Evolutionary conservation across 805 yeast species (phyloP).

Genomic region (Scheffersomyces lignosus): DNA sequence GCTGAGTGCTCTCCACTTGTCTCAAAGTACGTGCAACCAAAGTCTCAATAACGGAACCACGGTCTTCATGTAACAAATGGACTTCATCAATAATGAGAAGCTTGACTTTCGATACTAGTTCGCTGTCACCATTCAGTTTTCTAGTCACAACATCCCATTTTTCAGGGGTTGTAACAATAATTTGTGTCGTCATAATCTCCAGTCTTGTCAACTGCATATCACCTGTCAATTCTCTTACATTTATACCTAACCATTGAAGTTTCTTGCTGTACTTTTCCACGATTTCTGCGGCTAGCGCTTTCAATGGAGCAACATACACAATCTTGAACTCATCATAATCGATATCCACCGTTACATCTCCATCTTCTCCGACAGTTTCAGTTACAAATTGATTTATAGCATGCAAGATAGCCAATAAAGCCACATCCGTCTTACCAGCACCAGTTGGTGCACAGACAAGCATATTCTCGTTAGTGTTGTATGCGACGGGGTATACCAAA

Average conservation of each 20-base stretch:
- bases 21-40: constrained; percentile 90
- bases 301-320: constrained; percentile 89
- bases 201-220: constrained; percentile 88
- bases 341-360: constrained; percentile 56
- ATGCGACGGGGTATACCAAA: constrained; percentile 87
- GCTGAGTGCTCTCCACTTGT: constrained; percentile 92
- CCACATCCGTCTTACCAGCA: constrained; percentile 97
- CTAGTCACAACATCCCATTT: constrained; percentile 98
- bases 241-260: constrained; percentile 80
- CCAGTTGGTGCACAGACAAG: constrained; percentile 97
- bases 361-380: constrained; percentile 47
- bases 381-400: constrained; percentile 71
- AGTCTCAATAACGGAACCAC: constrained; percentile 97
- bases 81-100: constrained; percentile 93
- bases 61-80: constrained; percentile 92
- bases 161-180: constrained; percentile 93
- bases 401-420: constrained; percentile 75
- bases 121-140: constrained; percentile 86
- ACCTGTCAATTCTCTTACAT: constrained; percentile 88
- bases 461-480: constrained; percentile 92
- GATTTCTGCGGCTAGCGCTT: constrained; percentile 95
- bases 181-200: constrained; percentile 79
- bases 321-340: constrained; percentile 86
- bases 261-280: constrained; percentile 84
- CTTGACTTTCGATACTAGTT: constrained; percentile 79